Conservation (phyloP, 164 flowering plant species). For the Vitis cinerea region DNA sequence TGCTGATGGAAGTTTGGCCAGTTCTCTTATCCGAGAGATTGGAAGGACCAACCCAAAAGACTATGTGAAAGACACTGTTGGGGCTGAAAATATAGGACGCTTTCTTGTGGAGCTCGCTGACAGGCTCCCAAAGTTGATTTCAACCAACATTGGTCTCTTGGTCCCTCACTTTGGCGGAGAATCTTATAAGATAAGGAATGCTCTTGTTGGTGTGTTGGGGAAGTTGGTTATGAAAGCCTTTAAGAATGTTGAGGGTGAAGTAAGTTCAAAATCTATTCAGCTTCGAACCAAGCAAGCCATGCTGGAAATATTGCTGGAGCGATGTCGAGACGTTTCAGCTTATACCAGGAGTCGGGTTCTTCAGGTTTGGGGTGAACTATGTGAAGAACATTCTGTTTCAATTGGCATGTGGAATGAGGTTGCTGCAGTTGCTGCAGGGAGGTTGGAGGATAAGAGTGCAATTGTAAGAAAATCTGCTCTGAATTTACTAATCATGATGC, state of each 20-base stretch:
- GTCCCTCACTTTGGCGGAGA: constrained; percentile 97
- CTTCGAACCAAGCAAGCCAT: constrained; percentile 93
- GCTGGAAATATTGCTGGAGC: constrained; percentile 88
- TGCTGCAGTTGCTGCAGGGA: constrained; percentile 83
- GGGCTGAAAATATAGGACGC: constrained; percentile 93
- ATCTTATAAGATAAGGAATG: constrained; percentile 95
- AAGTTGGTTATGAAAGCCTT: constrained; percentile 84
- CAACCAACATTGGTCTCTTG: constrained; percentile 78
- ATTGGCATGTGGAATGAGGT: constrained; percentile 98
- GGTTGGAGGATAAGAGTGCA: constrained; percentile 94
- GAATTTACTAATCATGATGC: constrained; percentile 81
- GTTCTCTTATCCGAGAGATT: constrained; percentile 72
- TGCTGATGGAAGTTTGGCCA: constrained; percentile 80
- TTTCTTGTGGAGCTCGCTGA: constrained; percentile 94
- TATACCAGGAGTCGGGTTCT: constrained; percentile 96
- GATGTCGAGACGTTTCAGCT: constrained; percentile 93
- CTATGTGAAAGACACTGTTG: constrained; percentile 79
- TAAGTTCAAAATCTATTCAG: constrained; percentile 70
- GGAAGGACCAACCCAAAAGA: constrained; percentile 87
- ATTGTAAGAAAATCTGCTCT: constrained; percentile 94
- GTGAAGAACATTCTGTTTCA: constrained; percentile 88
- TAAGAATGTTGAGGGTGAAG: constrained; percentile 78
- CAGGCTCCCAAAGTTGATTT: constrained; percentile 73
- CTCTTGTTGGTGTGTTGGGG: constrained; percentile 88
- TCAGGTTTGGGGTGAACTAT: constrained; percentile 97